Conservation (phyloP, 1,284 basidiomycete species). For the Phellopilus nigrolimitatus region DNA sequence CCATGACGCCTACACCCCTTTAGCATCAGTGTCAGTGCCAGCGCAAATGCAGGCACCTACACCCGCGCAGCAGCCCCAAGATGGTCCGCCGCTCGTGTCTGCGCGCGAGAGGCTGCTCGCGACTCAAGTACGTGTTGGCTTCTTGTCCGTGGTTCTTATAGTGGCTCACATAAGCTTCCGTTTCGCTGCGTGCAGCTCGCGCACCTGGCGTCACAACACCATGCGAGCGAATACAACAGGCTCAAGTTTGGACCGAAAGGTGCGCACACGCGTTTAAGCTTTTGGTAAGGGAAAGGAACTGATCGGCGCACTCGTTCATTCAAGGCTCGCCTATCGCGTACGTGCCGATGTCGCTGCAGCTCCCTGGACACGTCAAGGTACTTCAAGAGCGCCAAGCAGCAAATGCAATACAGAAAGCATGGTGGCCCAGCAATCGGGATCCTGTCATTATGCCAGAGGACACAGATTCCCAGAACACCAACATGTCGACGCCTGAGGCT, state of each 20-base stretch:
- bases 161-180: neutral
- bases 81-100: neutral
- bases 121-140: slow-evolving; percentile 14
- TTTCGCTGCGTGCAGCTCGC: slow-evolving; percentile 40
- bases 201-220: slow-evolving; percentile 73
- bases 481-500: neutral
- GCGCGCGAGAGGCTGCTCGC: slow-evolving; percentile 16
- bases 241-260: slow-evolving; percentile 72
- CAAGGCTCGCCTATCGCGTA: slow-evolving; percentile 57
- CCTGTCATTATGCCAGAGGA: neutral
- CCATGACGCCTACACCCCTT: neutral
- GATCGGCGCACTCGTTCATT: neutral
- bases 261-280: slow-evolving; percentile 26
- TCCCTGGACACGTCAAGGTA: slow-evolving; percentile 57
- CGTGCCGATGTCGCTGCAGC: slow-evolving; percentile 64
- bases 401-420: slow-evolving; percentile 40
- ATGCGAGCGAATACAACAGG: slow-evolving; percentile 71
- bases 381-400: slow-evolving; percentile 57
- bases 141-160: neutral
- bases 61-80: neutral
- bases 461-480: neutral
- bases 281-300: neutral
- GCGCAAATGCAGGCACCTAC: neutral
- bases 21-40: neutral
- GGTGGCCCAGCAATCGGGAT: slow-evolving; percentile 43